Base-by-base conservation (phyloP, 805 yeast genomes). In the Candida nitratophila region DNA sequence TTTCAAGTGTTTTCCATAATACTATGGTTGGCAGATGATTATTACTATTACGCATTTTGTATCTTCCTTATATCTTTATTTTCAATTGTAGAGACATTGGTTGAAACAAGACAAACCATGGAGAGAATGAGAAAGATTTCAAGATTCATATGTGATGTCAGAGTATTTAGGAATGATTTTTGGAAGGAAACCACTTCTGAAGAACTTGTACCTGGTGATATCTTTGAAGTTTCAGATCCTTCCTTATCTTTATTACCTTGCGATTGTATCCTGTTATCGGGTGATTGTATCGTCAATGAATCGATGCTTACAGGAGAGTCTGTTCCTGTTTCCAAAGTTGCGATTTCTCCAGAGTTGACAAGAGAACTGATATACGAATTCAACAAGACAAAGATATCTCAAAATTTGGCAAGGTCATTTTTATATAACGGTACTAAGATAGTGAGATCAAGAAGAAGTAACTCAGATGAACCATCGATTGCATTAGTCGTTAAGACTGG, bases 251-350 rank as follows among this genome's bases (percentile, higher is more conserved):
- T 74, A 1, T 72, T 91, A 40, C 99, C 99, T 0, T 89, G 96
- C 59, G 99, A 93, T 63, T 84, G 96, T 0, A 63, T 93, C 12
- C 69, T 93, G 41, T 65, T 91, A 17, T 78, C 89, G 30, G 99
- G 99, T 42, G 98, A 90, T 59, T 86, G 96, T 59, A 89, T 93
- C 44, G 85, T 93, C n/a, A 93, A 93, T 61, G 99, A 93, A 60
- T 86, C 97, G 6, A 93, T 93, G 96, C 72, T 93, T 19, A 93
- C 99, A 0, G 99, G 99, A 34, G 99, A 93, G 61, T 88, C 96
- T 42, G 97, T 93, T 1, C 99, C 99, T 0, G 96, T 93, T 2
- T 78, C 96, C 0, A 93, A 93, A 60, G 49, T 70, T 11, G 74
- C 86, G 2, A 87, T 93, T 1, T 65, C 73, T 1, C 71, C 74